Conservation (phyloP, 768 basidiomycete species). For the Coprinopsis cinerea region DNA sequence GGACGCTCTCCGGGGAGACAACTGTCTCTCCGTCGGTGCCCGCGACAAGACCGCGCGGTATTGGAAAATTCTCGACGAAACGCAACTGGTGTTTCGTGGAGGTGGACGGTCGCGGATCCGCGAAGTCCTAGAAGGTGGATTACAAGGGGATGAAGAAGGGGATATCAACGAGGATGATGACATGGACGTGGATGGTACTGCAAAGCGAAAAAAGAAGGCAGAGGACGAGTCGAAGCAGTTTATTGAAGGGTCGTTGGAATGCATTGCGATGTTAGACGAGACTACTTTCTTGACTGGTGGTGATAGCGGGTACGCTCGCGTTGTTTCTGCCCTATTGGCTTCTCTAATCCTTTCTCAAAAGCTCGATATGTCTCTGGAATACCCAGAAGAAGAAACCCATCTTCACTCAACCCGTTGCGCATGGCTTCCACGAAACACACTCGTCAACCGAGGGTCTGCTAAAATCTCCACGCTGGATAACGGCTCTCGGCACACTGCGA, state of each 20-base stretch:
- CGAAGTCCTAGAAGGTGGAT: slow-evolving; percentile 75
- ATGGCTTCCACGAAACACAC: slow-evolving; percentile 70
- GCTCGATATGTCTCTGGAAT: slow-evolving; percentile 90
- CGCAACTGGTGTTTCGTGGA: slow-evolving; percentile 91
- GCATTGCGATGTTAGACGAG: slow-evolving; percentile 94
- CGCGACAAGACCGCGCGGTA: slow-evolving; percentile 88
- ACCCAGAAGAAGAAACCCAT: slow-evolving; percentile 93
- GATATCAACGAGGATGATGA: slow-evolving; percentile 27
- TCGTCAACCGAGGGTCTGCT: slow-evolving; percentile 74
- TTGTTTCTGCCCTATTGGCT: neutral
- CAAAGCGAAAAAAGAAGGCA: slow-evolving; percentile 27
- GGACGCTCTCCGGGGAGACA: slow-evolving; percentile 78
- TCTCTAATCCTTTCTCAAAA: slow-evolving; percentile 23
- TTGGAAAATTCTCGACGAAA: slow-evolving; percentile 97
- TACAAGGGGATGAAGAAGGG: slow-evolving; percentile 53
- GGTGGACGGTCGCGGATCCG: slow-evolving; percentile 81
- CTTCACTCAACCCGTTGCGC: slow-evolving; percentile 80
- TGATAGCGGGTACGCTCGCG: slow-evolving; percentile 78
- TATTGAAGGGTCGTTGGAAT: slow-evolving; percentile 88
- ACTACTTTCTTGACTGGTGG: slow-evolving; percentile 89
- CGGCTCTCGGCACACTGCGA: slow-evolving; percentile 70
- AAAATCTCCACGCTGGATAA: slow-evolving; percentile 86
- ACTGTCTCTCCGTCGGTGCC: slow-evolving; percentile 81
- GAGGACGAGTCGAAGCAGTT: slow-evolving; percentile 29
- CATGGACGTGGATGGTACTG: slow-evolving; percentile 15